Conservation (phyloP, 2,329 filamentous ascomycete species). For the Zymoseptoria tritici region DNA sequence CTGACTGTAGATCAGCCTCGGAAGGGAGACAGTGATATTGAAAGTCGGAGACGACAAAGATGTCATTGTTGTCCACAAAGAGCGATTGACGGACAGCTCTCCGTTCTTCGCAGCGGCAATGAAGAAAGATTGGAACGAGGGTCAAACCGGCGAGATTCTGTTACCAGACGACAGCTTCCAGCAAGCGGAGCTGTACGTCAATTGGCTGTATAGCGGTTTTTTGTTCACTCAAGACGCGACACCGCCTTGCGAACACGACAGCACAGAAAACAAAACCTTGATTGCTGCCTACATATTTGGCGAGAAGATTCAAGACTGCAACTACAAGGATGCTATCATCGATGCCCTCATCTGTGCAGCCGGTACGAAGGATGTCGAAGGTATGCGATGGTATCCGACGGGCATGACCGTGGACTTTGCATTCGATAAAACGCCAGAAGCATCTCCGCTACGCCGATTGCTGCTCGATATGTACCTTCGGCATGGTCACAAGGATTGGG, state of each 20-base stretch:
- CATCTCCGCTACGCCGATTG: not conserved
- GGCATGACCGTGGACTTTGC: not conserved
- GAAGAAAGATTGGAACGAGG: constrained; percentile 6
- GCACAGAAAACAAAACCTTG: constrained; percentile 1
- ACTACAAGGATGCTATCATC: constrained; percentile 9
- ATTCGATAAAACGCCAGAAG: not conserved
- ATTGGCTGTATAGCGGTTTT: constrained; percentile 6
- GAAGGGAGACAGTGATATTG: too few species aligned
- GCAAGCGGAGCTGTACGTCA: constrained; percentile 6
- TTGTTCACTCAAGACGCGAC: not conserved
- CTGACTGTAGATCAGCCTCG: too few species aligned
- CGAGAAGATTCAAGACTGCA: constrained; percentile 14
- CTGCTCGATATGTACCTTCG: constrained; percentile 1
- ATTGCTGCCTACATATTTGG: constrained; percentile 7
- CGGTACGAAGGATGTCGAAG: not conserved
- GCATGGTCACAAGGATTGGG: too few species aligned
- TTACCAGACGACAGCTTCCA: constrained; percentile 7
- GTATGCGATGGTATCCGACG: not conserved
- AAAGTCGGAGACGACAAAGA: too few species aligned
- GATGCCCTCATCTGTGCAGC: constrained; percentile 5
- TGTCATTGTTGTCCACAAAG: too few species aligned
- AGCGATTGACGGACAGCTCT: too few species aligned
- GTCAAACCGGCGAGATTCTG: constrained; percentile 1
- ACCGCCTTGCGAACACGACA: not conserved
- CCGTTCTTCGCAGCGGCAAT: constrained; percentile 11